Evolutionary conservation across 495 filamentous ascomycete genomes (phyloP), one percentile per base, ranked within the genome.

Genomic region (Pyrenula aspistea): DNA sequence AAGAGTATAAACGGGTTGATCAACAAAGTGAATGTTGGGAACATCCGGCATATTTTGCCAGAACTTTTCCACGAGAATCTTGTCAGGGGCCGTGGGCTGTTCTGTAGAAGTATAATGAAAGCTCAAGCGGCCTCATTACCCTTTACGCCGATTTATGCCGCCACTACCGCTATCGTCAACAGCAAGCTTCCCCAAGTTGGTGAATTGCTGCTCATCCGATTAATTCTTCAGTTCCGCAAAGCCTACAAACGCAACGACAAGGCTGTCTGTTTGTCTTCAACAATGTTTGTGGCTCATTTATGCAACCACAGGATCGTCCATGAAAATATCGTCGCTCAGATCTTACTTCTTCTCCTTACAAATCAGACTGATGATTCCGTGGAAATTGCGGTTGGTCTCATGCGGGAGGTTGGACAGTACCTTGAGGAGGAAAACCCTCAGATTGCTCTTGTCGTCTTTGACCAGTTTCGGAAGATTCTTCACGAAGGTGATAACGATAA

Each of bases 1-100:
- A 99, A 99, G 76, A 91, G 87, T 20, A 95, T 99, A 74, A 96
- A 99, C 66, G 93, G 93, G 63, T 73, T 99, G 24, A 92, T 97
- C 73, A 99, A 99, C 76, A 99, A 99, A 69, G 84, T 96, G 72
- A 99, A 96, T 70, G 85, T 88, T 47, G 87, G 86, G 20, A 99
- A 99, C 63, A 97, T 99, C 77, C 97, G 97, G 69, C 81, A 86
- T 63, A 96, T 99, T 59, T 89, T 96, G 8, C 91, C 91, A 0
- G 93, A 99, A 66, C 76, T 97, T 25, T 97, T 99, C 68, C 81
- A 81, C 19, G 94, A 99, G 72, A 97, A 99, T 66, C 71, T 99
- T 60, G 78, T 97, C 48, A 81, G 94, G 55, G 93, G 92, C 15
- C 79, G 91, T 55, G 93, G 93, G 12, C 70, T 97, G 53, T 96